Conservation (phyloP, 2,329 filamentous ascomycete genomes). For the Hypoxylon sp. region DNA sequence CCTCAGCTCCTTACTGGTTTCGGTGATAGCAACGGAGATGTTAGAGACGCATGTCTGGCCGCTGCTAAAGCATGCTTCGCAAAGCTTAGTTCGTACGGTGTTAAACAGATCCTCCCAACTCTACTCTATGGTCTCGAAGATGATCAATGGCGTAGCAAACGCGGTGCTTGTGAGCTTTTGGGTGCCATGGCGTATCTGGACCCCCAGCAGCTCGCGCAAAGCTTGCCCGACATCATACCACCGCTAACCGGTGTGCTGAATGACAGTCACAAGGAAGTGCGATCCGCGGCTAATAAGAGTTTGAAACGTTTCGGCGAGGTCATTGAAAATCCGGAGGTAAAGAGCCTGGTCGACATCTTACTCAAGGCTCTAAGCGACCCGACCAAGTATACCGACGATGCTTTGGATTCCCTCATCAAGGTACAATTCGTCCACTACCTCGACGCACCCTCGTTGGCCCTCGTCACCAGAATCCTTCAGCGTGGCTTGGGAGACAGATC, state of each 20-base stretch:
- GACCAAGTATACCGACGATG: slow-evolving; percentile 96
- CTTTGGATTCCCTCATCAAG: slow-evolving; percentile 93
- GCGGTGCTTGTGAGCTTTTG: slow-evolving; percentile 94
- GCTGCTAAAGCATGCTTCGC: slow-evolving; percentile 95
- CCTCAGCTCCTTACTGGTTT: slow-evolving; percentile 91
- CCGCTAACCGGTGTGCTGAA: slow-evolving; percentile 94
- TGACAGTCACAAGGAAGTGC: slow-evolving; percentile 98
- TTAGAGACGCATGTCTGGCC: slow-evolving; percentile 91
- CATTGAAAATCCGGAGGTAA: slow-evolving; percentile 97
- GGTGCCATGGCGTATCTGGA: slow-evolving; percentile 99
- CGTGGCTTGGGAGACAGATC: slow-evolving; percentile 91
- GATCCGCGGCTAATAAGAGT: slow-evolving; percentile 90
- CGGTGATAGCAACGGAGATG: slow-evolving; percentile 87
- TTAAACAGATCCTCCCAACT: slow-evolving; percentile 92
- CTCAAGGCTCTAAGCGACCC: slow-evolving; percentile 97
- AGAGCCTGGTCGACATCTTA: slow-evolving; percentile 88
- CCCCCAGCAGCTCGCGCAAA: slow-evolving; percentile 91
- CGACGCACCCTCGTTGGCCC: slow-evolving; percentile 93
- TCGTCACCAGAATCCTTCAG: slow-evolving; percentile 95
- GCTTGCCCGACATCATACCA: slow-evolving; percentile 95
- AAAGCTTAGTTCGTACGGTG: slow-evolving; percentile 92
- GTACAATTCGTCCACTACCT: slow-evolving; percentile 98
- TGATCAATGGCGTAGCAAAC: slow-evolving; percentile 97
- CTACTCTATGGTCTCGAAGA: slow-evolving; percentile 93
- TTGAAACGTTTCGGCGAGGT: slow-evolving; percentile 98